A percentile compares a stretch with the other conserved stretches of the same genome.
phyloP scores from a whole-genome alignment of 2,329 filamentous ascomycete species.

The Alternaria angustiovoidea region DNA sequence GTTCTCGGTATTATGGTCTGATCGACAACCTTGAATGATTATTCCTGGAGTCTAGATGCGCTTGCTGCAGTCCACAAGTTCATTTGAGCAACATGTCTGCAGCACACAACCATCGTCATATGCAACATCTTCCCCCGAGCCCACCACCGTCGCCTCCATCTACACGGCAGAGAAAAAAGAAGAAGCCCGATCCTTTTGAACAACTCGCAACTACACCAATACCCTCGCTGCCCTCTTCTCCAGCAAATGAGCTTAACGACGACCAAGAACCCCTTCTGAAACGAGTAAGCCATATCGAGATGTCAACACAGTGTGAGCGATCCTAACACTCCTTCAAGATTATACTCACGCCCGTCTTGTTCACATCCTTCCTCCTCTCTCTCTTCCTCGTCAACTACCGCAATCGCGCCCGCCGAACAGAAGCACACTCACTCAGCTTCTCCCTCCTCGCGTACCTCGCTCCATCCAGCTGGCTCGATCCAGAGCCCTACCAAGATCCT shows the following conservation, averaged over 20 bases:
- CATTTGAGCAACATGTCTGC: conserved; percentile 20
- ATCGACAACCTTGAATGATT: background rate
- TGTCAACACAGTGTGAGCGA: background rate
- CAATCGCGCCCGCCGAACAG: conserved; percentile 61
- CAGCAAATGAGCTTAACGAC: conserved; percentile 24
- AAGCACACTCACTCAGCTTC: conserved; percentile 33
- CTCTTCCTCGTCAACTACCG: conserved; percentile 69
- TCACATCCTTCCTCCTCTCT: conserved; percentile 71
- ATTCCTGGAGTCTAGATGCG: background rate
- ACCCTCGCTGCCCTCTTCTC: conserved; percentile 32
- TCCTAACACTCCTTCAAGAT: conserved; percentile 34
- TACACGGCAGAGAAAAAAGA: conserved; percentile 30
- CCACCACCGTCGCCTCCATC: conserved; percentile 42
- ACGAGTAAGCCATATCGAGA: conserved; percentile 25
- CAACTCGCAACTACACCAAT: conserved; percentile 37
- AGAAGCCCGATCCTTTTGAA: conserved; percentile 42
- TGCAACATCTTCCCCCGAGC: conserved; percentile 31
- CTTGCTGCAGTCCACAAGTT: background rate
- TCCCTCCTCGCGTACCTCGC: conserved; percentile 34
- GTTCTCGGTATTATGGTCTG: background rate
- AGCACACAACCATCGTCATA: conserved; percentile 22
- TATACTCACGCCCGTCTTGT: conserved; percentile 69
- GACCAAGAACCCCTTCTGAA: conserved; percentile 35
- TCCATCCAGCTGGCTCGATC: conserved; percentile 42
- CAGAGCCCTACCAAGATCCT: conserved; percentile 56